Base-by-base conservation (phyloP, 129 eudicot genomes). In the Kitagawia praeruptora region DNA sequence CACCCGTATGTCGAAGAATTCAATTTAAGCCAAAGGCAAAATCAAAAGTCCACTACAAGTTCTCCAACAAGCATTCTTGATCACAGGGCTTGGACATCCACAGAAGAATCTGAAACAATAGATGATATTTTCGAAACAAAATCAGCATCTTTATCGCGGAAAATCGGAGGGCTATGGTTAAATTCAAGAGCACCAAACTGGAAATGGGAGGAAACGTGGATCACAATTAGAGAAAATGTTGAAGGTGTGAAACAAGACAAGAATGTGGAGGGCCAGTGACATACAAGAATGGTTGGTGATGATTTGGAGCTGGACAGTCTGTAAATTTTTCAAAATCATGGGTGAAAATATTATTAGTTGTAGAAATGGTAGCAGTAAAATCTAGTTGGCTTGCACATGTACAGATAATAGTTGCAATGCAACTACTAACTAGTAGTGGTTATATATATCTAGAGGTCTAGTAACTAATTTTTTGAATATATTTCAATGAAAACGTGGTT, bases 31-130 rank as follows among this genome's bases (percentile, higher is more conserved):
- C 54, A 25, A 3, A 34, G 75, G 3, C 56, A 82, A 79, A 80
- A 41, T 2, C 40, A n/a, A 45, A 81, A 79, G n/a, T n/a, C n/a
- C n/a, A n/a, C n/a, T n/a, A n/a, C n/a, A n/a, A n/a, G n/a, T 79
- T 91, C 97, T 23, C 97, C 97, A 0, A 89, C 97, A 13, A 87
- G 97, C 78, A 80, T 91, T 75, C 97, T 91, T 69, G 97, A 91
- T 86, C 87, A 80, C 49, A 89, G 84, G 56, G 84, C 89, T 16
- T 91, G 97, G 97, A 83, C 80, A 37, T 87, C 87, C 0, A 80
- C 46, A 11, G 90, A 84, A 69, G 91, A 85, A 74, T 80, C 80
- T 4, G 81, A 75, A 39, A 58, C 46, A 75, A 5, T 66, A 16
- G 69, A 44, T 34, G 75, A 75, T 37, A 76, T 77, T 37, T 28